Percentiles rank a stretch among this genome's conserved stretches.
phyloP scores from a whole-genome alignment of 139 green algal species.

The Chlorella ohadii region DNA sequence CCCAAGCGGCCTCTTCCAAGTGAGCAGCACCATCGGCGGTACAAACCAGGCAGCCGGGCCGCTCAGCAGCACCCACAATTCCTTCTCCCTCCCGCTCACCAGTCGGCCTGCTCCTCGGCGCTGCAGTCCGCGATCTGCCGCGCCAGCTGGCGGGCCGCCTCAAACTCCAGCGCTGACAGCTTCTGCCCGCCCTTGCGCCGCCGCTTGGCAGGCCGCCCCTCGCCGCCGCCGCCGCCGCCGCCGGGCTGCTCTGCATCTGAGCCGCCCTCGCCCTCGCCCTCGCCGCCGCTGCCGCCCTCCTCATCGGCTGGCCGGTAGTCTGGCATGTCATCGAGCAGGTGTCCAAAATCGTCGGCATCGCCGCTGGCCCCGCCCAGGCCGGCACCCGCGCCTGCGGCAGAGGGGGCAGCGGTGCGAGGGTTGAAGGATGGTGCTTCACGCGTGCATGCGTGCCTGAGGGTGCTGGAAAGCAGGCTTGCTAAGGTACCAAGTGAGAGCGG shows the following conservation, averaged over 20 bases:
- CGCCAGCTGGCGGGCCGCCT: slow-evolving; percentile 19
- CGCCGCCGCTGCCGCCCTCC: neutral
- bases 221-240: neutral
- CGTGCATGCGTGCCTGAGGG: no score
- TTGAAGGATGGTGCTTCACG: no score
- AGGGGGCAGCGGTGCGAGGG: no score
- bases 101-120: slow-evolving; percentile 36
- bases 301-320: neutral
- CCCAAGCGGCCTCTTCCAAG: no score
- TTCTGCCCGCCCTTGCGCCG: slow-evolving; percentile 14
- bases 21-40: no score
- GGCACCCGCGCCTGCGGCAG: no score
- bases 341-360: slow-evolving; percentile 19
- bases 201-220: neutral
- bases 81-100: neutral
- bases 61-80: no score
- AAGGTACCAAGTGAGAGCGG: no score
- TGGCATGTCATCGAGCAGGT: slow-evolving; percentile 5
- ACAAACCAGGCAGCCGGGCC: no score
- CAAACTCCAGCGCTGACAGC: slow-evolving; percentile 38
- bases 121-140: slow-evolving; percentile 13
- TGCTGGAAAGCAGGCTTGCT: no score
- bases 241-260: neutral
- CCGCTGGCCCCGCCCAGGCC: neutral
- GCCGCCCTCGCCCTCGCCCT: neutral